Conservation (phyloP, 208 protist genomes). For the Wallacemonas sp. region DNA sequence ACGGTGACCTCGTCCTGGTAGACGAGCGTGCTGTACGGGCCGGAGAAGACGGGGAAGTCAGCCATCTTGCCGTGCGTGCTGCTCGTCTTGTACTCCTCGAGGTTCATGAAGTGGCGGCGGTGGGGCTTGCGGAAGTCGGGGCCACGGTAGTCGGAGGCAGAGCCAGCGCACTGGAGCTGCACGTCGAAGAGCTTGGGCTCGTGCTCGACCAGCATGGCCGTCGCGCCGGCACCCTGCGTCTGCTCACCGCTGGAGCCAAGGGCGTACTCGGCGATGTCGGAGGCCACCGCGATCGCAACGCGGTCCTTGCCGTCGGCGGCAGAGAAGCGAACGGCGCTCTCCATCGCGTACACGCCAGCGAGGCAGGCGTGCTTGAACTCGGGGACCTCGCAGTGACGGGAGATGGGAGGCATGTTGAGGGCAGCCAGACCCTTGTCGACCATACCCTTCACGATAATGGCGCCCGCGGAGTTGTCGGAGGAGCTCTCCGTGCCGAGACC, state of each 20-base stretch:
- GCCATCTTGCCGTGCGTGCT: slow-evolving; percentile 77
- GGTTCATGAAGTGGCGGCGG: slow-evolving; percentile 84
- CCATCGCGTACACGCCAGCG: slow-evolving; percentile 87
- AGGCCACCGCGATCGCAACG: slow-evolving; percentile 86
- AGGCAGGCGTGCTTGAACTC: slow-evolving; percentile 94
- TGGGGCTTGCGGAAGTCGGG: slow-evolving; percentile 92
- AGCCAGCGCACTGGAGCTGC: slow-evolving; percentile 73
- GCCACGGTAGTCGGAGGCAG: slow-evolving; percentile 86
- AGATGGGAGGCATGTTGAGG: slow-evolving; percentile 67
- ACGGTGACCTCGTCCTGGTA: slow-evolving; percentile 89
- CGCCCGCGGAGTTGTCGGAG: slow-evolving; percentile 88
- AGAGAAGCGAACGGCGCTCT: slow-evolving; percentile 78
- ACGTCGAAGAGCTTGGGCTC: slow-evolving; percentile 75
- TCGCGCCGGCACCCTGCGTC: slow-evolving; percentile 87
- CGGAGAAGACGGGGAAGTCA: slow-evolving; percentile 92
- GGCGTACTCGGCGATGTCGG: slow-evolving; percentile 91
- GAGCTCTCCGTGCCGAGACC: slow-evolving; percentile 89
- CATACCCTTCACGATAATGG: slow-evolving; percentile 92
- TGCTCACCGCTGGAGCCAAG: slow-evolving; percentile 89
- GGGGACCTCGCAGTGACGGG: slow-evolving; percentile 88
- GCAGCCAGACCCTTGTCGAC: slow-evolving; percentile 80
- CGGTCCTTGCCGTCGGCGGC: slow-evolving; percentile 61
- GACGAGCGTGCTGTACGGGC: slow-evolving; percentile 87
- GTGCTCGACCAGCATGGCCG: slow-evolving; percentile 83
- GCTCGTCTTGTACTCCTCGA: slow-evolving; percentile 70